Evolutionary conservation across 352 stramenopile genomes (phyloP), one percentile per base, ranked within the genome.

Genomic region (Phytophthora vignae): DNA sequence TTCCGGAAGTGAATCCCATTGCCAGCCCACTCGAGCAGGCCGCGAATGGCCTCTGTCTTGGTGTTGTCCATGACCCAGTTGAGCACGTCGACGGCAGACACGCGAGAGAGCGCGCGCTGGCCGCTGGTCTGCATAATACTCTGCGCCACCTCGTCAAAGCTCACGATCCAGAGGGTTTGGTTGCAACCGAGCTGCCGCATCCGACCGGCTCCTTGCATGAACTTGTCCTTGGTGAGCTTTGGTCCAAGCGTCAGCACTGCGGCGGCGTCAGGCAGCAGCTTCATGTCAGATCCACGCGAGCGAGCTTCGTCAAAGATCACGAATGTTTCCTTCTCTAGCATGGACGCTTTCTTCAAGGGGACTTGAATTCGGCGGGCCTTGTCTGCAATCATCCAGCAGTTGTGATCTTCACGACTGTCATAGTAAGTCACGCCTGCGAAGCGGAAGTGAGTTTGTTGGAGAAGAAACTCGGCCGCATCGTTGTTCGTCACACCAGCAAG

Each of bases 131-230:
- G 60, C 8, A 81, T 17, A 21, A 90, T 78, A 67, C 71, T 82
- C 52, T 86, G 76, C 40, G 74, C 78, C 4, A 98, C 81, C 33
- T 98, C 90, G 15, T 72, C 60, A 6, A 90, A 88, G 60, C 82
- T 87, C 11, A 81, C 79, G 17, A 97, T 73, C 66, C 84, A 82
- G 0, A 98, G 72, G 14, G 72, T 88, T 63, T 98, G 89, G 15
- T 80, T 50, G 0, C 73, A 80, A 11, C 85, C 90, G 0, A 98
- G 82, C 52, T 94, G 86, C 2, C 93, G 76, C 78, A 98, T 87
- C 0, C 94, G 85, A 7, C 92, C 93, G 1, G 90, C 91, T n/a
- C 90, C 93, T 72, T 98, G 94, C 92, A 98, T 97, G 3, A 98
- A 60, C 56, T 98, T 98, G 68, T 98, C 94, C 57, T 98, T 98